Evolutionary conservation across 2,329 filamentous ascomycete species (phyloP), one percentile per base, ranked within the genome.

Genomic region (Penicillium crustosum): DNA sequence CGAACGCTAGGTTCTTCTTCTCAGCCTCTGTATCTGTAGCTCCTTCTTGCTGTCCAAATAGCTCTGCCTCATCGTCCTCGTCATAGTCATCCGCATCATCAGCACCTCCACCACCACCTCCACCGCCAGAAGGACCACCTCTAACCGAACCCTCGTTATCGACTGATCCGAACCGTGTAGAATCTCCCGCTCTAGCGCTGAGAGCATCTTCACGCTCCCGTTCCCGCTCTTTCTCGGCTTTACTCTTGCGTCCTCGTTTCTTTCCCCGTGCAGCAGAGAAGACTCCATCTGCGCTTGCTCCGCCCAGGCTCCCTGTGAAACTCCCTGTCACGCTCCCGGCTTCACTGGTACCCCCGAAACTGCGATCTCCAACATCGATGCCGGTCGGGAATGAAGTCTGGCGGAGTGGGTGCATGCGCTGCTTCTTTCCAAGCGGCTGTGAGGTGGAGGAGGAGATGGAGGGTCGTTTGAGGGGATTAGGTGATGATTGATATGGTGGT

Each of bases 51-150:
- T 78, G 69, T 25, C 78, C 73, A 47, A 78, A 67, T 53, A 77
- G 69, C 60, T 78, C 76, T 10, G 77, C 78, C 59, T 78, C 79
- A 52, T 79, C 78, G 36, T 77, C 76, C 39, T 78, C 77, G 29
- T 81, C 80, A 12, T 82, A 81, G 12, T 81, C 80, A 5, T 80
- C 78, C 19, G 80, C 80, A 3, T 75, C 79, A 12, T 76, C 79
- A 36, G 75, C 77, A 3, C 75, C 79, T 15, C 76, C 79, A 3
- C 76, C 79, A 4, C 73, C 76, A 7, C 74, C 68, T 25, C 68
- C 71, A 4, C 50, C 29, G 27, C 54, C 54, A 41, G 54, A 47
- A 57, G 59, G 62, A 36, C 69, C 71, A 17, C 65, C 73, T 48
- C 68, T 59, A 17, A 73, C 65, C n/a, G 72, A 74, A 13, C 69